Base-by-base conservation (phyloP, 2,329 filamentous ascomycete genomes). In the Claviceps capensis region DNA sequence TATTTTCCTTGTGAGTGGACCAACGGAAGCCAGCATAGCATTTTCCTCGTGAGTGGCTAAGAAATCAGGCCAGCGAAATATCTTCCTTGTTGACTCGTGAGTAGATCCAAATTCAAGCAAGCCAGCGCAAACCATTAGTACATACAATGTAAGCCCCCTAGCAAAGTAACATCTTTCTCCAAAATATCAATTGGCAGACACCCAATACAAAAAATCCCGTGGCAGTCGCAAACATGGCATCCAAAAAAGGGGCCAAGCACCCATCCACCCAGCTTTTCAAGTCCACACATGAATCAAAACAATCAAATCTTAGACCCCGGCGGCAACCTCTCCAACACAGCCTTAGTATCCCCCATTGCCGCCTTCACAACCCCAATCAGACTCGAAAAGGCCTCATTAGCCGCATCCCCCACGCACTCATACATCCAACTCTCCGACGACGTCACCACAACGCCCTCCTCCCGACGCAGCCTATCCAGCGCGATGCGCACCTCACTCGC, bases 391-490 rank as follows among this genome's bases (percentile, higher is more conserved):
- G 83, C 81, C 1, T 74, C 69, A 60, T 83, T 79, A 13, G 70
- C 75, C 6, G 91, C 88, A 70, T 96, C 90, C 17, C 87, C 88
- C 72, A 96, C 78, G 61, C 82, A 81, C 73, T 97, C 90, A 69
- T 94, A 97, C 63, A 96, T 70, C 70, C 86, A 84, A 67, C 86
- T 86, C 78, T 97, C 91, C 67, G 86, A 93, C 23, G 84, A 88
- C 17, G 89, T 95, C 36, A 97, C 82, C 3, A 79, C 71, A 38
- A 83, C 86, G 1, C 90, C 90, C 1, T 58, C 59, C 58, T 85
- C 88, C 58, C 77, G 75, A 59, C 88, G 74, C 69, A 97, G 65
- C 55, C 91, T 70, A 22, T 79, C 83, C 54, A 97, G 71, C 47
- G 91, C 91, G 58, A 97, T 71, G 1, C 77, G 77, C 7, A 95